phyloP scores from a whole-genome alignment of 2,329 filamentous ascomycete species.

The Colletotrichum musae region DNA sequence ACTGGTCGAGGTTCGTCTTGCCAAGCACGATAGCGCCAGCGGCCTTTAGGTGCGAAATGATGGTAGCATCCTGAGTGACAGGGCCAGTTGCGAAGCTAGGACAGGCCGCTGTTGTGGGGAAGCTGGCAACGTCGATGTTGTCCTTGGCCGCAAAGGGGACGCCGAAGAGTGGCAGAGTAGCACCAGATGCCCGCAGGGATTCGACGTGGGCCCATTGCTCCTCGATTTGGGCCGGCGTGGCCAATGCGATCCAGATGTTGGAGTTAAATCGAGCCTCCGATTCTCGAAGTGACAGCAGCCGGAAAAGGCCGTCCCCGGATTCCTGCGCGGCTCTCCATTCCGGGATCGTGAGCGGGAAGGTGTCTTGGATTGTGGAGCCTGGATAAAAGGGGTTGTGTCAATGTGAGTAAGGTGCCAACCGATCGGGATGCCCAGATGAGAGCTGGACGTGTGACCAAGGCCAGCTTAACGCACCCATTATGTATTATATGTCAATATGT shows the following conservation, averaged over 20 bases:
- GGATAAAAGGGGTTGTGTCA: background rate
- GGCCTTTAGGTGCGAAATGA: conserved; percentile 63
- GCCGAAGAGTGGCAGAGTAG: conserved; percentile 66
- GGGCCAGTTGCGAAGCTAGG: conserved; percentile 62
- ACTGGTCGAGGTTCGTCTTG: conserved; percentile 73
- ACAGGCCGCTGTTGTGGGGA: conserved; percentile 68
- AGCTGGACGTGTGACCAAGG: background rate
- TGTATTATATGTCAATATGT: conserved; percentile 16
- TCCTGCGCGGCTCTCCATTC: conserved; percentile 47
- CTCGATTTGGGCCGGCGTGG: conserved; percentile 46
- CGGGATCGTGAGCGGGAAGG: conserved; percentile 40
- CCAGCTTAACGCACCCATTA: conserved; percentile 34
- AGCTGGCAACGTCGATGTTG: conserved; percentile 66
- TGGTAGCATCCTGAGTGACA: conserved; percentile 59
- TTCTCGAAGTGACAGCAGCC: conserved; percentile 46
- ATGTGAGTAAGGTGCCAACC: conserved; percentile 20
- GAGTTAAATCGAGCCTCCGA: conserved; percentile 45
- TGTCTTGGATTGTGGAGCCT: conserved; percentile 34
- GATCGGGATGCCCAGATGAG: conserved; percentile 16
- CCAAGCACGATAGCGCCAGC: conserved; percentile 71
- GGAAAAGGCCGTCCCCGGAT: conserved; percentile 45
- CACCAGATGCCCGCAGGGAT: conserved; percentile 56
- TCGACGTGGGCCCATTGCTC: conserved; percentile 54
- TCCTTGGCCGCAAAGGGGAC: conserved; percentile 72
- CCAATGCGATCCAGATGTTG: conserved; percentile 51